Percentiles rank a stretch among this genome's conserved stretches.
Conservation (phyloP, 2,329 filamentous ascomycete genomes). For the Talaromyces sp. region DNA sequence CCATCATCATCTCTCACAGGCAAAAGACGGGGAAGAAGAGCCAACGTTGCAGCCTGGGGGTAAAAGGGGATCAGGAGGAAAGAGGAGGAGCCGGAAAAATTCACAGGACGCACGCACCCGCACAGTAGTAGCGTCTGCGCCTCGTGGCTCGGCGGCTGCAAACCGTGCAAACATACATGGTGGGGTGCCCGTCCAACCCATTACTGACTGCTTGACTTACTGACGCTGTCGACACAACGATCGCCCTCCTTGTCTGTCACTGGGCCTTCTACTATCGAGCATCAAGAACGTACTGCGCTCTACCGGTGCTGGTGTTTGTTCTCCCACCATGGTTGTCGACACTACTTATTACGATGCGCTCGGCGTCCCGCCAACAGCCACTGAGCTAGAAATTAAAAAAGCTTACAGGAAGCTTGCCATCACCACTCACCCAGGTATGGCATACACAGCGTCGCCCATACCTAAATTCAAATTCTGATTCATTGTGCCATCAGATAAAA, state of each 20-base stretch:
- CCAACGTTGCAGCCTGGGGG: not conserved
- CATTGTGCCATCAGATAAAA: constrained; percentile 65
- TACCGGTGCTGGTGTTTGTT: not conserved
- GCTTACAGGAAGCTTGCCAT: constrained; percentile 94
- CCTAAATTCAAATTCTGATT: not conserved
- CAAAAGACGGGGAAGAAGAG: not conserved
- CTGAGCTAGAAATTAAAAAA: constrained; percentile 93
- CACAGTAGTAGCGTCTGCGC: too few species aligned
- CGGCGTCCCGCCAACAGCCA: constrained; percentile 76
- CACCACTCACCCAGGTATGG: constrained; percentile 75
- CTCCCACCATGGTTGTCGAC: constrained; percentile 69
- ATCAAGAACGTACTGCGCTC: not conserved
- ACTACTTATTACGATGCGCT: constrained; percentile 84
- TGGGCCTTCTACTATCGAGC: not conserved
- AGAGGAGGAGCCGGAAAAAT: not conserved
- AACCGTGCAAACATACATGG: constrained; percentile 12
- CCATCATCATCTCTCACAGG: not conserved
- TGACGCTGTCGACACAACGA: not conserved
- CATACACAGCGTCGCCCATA: not conserved
- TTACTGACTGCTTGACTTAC: too few species aligned
- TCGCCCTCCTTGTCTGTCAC: not conserved
- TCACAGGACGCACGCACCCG: constrained; percentile 2
- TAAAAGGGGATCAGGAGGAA: not conserved
- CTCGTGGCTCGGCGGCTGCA: not conserved
- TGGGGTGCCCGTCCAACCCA: too few species aligned